Base-by-base conservation (phyloP, 2,329 filamentous ascomycete genomes). In the Colletotrichum scovillei region DNA sequence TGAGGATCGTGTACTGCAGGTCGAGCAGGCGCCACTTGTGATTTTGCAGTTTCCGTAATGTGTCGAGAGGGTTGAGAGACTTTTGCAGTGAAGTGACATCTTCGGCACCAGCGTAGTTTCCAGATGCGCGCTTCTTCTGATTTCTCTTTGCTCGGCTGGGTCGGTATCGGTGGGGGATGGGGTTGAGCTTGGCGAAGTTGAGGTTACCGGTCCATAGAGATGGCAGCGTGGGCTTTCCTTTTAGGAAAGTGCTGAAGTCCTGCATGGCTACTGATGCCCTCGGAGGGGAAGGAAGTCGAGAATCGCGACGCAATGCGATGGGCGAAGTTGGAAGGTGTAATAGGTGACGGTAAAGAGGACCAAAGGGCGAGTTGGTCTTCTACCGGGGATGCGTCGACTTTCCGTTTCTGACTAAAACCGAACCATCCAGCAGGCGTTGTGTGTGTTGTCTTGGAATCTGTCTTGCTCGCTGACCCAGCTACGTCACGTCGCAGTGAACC, bases 21-120 rank as follows among this genome's bases (percentile, higher is more conserved):
- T 98, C 96, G 81, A 95, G 93, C 64, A 92, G 86, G 64, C 90
- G 92, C 94, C 94, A 98, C 76, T 91, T 91, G 81, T 97, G 94
- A 73, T 89, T 89, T 78, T 93, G 92, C 75, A 98, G 86, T 49
- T 92, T 90, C 74, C 91, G 90, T 74, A 98, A 83, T 14, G 95
- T 95, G 79, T 97, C 93, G 78, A 89, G 87, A 5, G 94, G 92
- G 76, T 93, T 95, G 83, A 95, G 94, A 1, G 95, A 98, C 19
- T 92, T 95, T 82, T 97, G 90, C 68, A 98, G 87, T 35, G 88
- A 88, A 63, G 94, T 90, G 79, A 98, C 90, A 75, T 92, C 93
- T 63, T 94, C 82, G 57, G 79, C 77, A 56, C 80, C 81, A 22
- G 78, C 57, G 49, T 38, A 35, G 77, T 67, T 78, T n/a, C 46